Conservation (phyloP, 1,284 basidiomycete species). For the Pseudozyma thailandica region DNA sequence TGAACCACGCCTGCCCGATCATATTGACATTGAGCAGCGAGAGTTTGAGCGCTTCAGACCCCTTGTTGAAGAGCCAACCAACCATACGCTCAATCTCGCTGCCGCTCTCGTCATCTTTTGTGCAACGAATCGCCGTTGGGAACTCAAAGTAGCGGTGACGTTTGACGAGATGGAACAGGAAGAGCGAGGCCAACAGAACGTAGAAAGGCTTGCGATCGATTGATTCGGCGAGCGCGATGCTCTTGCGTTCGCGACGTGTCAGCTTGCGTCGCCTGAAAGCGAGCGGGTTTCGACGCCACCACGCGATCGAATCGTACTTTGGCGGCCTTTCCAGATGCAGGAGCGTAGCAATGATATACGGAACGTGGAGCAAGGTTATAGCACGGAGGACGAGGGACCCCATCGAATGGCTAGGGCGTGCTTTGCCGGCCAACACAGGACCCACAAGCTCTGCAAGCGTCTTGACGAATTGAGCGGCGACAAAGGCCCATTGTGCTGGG, state of each 20-base stretch:
- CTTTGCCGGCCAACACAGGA: background rate
- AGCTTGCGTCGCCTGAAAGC: constrained; percentile 11
- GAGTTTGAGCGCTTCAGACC: background rate
- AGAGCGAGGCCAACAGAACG: background rate
- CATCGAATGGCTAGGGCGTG: no score
- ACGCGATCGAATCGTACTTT: background rate
- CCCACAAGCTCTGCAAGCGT: background rate
- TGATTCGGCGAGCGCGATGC: constrained; percentile 1
- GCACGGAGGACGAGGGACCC: background rate
- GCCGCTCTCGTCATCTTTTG: background rate
- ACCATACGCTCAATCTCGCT: background rate
- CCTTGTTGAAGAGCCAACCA: constrained; percentile 2
- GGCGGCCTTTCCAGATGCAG: constrained; percentile 13
- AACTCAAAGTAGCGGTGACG: background rate
- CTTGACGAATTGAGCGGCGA: background rate
- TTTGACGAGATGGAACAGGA: constrained; percentile 2
- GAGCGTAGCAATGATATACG: constrained; percentile 2
- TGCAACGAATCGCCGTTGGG: background rate
- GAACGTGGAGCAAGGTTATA: background rate
- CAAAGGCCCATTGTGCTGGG: constrained; percentile 8
- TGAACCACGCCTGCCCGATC: constrained; percentile 10
- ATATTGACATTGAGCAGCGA: no score
- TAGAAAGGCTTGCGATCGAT: constrained; percentile 15
- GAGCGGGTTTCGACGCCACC: constrained; percentile 10
- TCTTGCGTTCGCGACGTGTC: constrained; percentile 11